phyloP scores from a whole-genome alignment of 495 filamentous ascomycete genomes.

The Arthonia radiata region DNA sequence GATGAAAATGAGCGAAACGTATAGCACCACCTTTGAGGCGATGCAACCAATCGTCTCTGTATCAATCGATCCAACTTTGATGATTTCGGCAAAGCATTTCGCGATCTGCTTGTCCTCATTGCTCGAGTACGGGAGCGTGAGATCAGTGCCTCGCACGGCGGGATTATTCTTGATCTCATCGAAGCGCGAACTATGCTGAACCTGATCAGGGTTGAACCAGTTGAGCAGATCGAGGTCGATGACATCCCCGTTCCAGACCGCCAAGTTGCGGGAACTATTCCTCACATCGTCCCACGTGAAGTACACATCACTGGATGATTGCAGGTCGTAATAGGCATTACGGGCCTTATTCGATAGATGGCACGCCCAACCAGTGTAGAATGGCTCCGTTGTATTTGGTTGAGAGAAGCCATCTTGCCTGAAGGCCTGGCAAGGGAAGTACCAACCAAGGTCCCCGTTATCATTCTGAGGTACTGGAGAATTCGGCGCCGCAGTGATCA shows the following conservation, averaged over 20 bases:
- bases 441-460: constrained; percentile 67
- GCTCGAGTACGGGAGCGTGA: constrained; percentile 66
- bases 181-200: constrained; percentile 54
- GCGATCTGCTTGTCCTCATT: constrained; percentile 53
- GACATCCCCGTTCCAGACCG: constrained; percentile 84
- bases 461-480: constrained; percentile 61
- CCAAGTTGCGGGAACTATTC: constrained; percentile 67
- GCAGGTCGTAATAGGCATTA: constrained; percentile 44
- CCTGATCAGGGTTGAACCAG: constrained; percentile 74
- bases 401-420: constrained; percentile 76
- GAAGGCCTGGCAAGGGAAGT: constrained; percentile 80
- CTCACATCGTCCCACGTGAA: constrained; percentile 90
- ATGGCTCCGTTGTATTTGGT: constrained; percentile 45
- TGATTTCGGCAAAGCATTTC: constrained; percentile 69
- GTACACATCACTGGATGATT: constrained; percentile 49
- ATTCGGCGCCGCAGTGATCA: constrained; percentile 44
- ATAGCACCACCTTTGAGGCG: constrained; percentile 89
- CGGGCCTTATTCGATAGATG: constrained; percentile 49
- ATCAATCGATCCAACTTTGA: constrained; percentile 87
- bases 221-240: constrained; percentile 73
- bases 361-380: constrained; percentile 71
- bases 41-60: constrained; percentile 95
- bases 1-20: constrained; percentile 82
- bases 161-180: constrained; percentile 55
- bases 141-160: constrained; percentile 61